Percentiles rank a stretch among this genome's conserved stretches.
These are phyloP conservation scores for Parafenestella ontariensis DNA, from an alignment of 2,329 filamentous ascomycete genomes.

Conservation along the genomic window DNA sequence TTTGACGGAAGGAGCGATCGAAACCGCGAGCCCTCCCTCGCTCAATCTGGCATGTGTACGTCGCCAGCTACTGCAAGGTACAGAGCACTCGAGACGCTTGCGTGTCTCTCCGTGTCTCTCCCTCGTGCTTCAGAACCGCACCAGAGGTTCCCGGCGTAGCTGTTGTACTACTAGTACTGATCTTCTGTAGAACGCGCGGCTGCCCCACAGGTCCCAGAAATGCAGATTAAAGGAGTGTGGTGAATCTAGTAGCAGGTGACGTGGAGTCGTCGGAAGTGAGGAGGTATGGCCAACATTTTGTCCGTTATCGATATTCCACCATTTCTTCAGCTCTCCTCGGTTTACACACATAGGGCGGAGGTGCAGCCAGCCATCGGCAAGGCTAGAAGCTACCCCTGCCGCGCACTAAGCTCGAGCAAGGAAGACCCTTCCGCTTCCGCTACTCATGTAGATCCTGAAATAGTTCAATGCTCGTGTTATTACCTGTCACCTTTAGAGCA, in stretches of 20 bases:
- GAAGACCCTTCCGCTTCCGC: not conserved
- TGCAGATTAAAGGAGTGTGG: not conserved
- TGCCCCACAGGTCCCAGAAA: not conserved
- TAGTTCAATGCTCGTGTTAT: not conserved
- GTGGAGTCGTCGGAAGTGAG: not conserved
- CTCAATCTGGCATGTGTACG: not conserved
- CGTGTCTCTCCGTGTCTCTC: not conserved
- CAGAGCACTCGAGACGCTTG: not conserved
- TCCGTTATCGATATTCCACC: not conserved
- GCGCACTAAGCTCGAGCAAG: not conserved
- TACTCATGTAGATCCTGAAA: not conserved
- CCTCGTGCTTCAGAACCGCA: not conserved
- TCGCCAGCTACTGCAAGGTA: slow-evolving; percentile 1
- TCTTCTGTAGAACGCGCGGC: not conserved
- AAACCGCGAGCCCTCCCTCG: not conserved
- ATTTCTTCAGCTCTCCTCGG: slow-evolving; percentile 1
- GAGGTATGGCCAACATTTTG: not conserved
- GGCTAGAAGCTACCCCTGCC: not conserved
- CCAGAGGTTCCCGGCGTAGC: not conserved
- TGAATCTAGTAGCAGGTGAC: not conserved
- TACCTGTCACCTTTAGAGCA: not conserved
- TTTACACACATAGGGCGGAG: not conserved
- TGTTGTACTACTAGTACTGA: not conserved
- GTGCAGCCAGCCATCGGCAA: not conserved
- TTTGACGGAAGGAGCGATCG: not conserved